Percentiles rank a stretch among this genome's conserved stretches.
These are phyloP conservation scores for Penicillium occitanis DNA, from an alignment of 2,329 filamentous ascomycete genomes.

Conservation along the genomic window DNA sequence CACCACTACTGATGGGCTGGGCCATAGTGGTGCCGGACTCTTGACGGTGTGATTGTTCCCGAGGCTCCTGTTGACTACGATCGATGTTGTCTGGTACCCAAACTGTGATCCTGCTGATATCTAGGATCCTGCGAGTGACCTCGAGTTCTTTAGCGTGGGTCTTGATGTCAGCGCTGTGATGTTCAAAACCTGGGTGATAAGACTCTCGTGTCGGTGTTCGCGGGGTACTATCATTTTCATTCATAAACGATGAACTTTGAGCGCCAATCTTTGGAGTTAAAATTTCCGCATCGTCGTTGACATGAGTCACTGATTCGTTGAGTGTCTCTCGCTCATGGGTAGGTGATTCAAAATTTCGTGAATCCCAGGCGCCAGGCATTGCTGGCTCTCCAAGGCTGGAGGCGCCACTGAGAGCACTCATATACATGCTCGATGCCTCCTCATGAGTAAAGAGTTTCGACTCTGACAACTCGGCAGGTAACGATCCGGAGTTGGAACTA, in stretches of 20 bases:
- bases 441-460: conserved; percentile 51
- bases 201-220: background rate
- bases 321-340: background rate
- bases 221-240: background rate
- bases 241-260: conserved; percentile 17
- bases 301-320: conserved; percentile 6
- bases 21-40: conserved; percentile 22
- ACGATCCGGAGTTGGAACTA: conserved; percentile 26
- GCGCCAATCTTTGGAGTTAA: conserved; percentile 35
- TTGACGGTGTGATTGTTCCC: background rate
- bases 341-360: conserved; percentile 25
- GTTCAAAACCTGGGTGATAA: background rate
- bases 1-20: conserved; percentile 28
- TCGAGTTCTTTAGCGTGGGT: conserved; percentile 28
- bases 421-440: conserved; percentile 54
- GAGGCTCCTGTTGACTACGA: background rate
- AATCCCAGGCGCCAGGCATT: conserved; percentile 48
- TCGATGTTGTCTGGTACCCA: conserved; percentile 33
- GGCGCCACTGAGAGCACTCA: conserved; percentile 56
- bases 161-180: conserved; percentile 23
- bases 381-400: conserved; percentile 32
- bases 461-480: conserved; percentile 42
- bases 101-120: conserved; percentile 36
- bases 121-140: conserved; percentile 37
- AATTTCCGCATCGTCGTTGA: conserved; percentile 24